Percentiles rank a stretch among this genome's conserved stretches.
Conservation (phyloP, 805 yeast genomes). For the Candida oleophila region DNA sequence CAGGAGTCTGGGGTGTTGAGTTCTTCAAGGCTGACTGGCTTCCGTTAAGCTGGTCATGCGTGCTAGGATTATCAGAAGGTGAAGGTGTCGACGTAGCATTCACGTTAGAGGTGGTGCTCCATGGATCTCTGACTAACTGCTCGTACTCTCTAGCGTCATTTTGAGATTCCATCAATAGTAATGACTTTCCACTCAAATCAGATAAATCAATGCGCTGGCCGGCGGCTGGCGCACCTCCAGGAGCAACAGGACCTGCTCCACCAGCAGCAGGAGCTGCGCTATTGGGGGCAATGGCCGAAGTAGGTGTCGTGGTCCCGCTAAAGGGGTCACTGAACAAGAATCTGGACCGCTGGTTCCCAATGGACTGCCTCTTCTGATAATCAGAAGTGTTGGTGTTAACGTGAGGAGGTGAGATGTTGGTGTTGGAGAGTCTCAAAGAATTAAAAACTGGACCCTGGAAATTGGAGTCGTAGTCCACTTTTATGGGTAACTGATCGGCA, state of each 20-base stretch:
- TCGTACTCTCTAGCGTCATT: conserved; percentile 49
- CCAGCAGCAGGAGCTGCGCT: conserved; percentile 6
- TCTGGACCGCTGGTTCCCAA: conserved; percentile 62
- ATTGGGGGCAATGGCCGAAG: neutral
- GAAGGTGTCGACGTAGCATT: conserved; percentile 11
- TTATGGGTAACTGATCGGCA: conserved; percentile 31
- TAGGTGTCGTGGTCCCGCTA: conserved; percentile 11
- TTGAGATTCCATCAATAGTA: conserved; percentile 45
- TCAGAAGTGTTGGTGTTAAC: conserved; percentile 11
- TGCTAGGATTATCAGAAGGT: neutral
- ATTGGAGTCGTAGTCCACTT: conserved; percentile 32
- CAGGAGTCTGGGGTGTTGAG: conserved; percentile 44
- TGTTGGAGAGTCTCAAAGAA: conserved; percentile 23
- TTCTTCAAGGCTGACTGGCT: conserved; percentile 9
- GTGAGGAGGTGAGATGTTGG: conserved; percentile 36
- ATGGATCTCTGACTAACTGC: conserved; percentile 48
- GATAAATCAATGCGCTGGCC: conserved; percentile 27
- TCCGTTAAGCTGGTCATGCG: neutral
- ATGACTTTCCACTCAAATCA: conserved; percentile 41
- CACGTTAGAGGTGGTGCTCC: conserved; percentile 21
- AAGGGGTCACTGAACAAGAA: conserved; percentile 69
- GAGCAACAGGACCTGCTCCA: conserved; percentile 1
- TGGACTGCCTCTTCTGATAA: conserved; percentile 50
- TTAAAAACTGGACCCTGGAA: conserved; percentile 16
- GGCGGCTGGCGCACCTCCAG: neutral